Conservation (phyloP, 2,329 filamentous ascomycete species). For the Colletotrichum abscissum region DNA sequence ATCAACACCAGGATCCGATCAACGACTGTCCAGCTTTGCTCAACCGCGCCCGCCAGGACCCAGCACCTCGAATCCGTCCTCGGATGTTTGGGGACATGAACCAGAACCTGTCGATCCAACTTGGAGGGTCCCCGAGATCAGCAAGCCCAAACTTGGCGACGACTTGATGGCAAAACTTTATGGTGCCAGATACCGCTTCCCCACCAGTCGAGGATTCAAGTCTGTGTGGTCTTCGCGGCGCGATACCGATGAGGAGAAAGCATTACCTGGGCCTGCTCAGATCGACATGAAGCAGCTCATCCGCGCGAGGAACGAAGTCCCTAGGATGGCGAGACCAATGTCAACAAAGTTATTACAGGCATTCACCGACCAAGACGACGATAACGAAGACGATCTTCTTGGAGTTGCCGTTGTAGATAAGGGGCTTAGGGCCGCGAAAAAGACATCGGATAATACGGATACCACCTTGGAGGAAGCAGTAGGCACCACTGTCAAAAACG, state of each 20-base stretch:
- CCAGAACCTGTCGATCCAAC: slow-evolving; percentile 45
- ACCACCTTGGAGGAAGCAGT: not conserved
- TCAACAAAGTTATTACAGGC: slow-evolving; percentile 23
- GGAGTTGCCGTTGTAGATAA: slow-evolving; percentile 15
- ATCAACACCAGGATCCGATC: not conserved
- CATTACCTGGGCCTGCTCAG: not conserved
- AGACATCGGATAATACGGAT: not conserved
- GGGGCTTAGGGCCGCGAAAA: not conserved
- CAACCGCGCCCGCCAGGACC: slow-evolving; percentile 38
- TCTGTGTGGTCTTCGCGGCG: slow-evolving; percentile 34
- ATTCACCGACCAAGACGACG: slow-evolving; percentile 34
- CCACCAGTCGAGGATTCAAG: slow-evolving; percentile 11
- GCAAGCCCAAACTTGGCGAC: slow-evolving; percentile 37
- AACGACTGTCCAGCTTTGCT: slow-evolving; percentile 37
- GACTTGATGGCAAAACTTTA: slow-evolving; percentile 22
- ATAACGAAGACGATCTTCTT: slow-evolving; percentile 47
- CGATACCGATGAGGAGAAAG: slow-evolving; percentile 24
- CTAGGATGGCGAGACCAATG: slow-evolving; percentile 16
- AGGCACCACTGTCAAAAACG: not conserved
- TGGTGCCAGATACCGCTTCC: slow-evolving; percentile 27
- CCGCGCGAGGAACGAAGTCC: slow-evolving; percentile 12
- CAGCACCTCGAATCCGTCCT: slow-evolving; percentile 27
- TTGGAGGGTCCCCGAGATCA: slow-evolving; percentile 52
- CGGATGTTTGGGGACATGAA: slow-evolving; percentile 31
- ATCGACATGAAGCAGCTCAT: slow-evolving; percentile 21